Percentiles rank a stretch among this genome's conserved stretches.
Evolutionary conservation across 1,284 basidiomycete species (phyloP).

Genomic region (Leccinum proximum): DNA sequence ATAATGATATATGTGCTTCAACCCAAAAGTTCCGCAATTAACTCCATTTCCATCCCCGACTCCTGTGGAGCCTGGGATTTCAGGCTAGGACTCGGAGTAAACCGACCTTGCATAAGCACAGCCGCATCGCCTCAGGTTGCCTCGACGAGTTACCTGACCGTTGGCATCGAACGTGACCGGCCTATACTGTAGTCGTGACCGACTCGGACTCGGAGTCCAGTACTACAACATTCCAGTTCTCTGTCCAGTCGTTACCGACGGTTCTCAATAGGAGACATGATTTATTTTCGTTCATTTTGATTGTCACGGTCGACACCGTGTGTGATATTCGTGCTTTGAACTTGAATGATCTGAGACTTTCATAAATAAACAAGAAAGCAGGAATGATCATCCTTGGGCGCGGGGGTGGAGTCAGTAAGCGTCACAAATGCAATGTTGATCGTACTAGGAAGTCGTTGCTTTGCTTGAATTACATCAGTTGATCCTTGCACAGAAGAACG

Average conservation of each 20-base stretch:
- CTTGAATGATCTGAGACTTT: constrained; percentile 57
- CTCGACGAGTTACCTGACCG: too few species aligned
- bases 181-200: too few species aligned
- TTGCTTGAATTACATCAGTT: not conserved
- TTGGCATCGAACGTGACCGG: too few species aligned
- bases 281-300: constrained; percentile 98
- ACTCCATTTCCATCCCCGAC: too few species aligned
- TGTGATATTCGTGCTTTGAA: constrained; percentile 92
- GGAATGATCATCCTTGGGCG: constrained; percentile 93
- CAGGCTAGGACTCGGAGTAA: too few species aligned
- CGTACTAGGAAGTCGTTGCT: constrained; percentile 43
- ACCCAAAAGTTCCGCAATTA: too few species aligned
- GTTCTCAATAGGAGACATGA: constrained; percentile 96
- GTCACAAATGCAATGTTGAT: constrained; percentile 99
- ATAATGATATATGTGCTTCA: too few species aligned
- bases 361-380: constrained; percentile 84
- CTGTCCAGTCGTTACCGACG: constrained; percentile 97
- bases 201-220: too few species aligned
- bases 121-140: too few species aligned
- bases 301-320: constrained; percentile 81
- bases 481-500: constrained; percentile 72
- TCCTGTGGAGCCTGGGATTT: too few species aligned
- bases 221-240: constrained; percentile 92
- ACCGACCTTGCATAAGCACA: too few species aligned
- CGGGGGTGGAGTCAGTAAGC: constrained; percentile 97